These are phyloP conservation scores for Globomyces pollinis-pini DNA, from an alignment of 192 early-diverging fungal species.

Conservation along the genomic window DNA sequence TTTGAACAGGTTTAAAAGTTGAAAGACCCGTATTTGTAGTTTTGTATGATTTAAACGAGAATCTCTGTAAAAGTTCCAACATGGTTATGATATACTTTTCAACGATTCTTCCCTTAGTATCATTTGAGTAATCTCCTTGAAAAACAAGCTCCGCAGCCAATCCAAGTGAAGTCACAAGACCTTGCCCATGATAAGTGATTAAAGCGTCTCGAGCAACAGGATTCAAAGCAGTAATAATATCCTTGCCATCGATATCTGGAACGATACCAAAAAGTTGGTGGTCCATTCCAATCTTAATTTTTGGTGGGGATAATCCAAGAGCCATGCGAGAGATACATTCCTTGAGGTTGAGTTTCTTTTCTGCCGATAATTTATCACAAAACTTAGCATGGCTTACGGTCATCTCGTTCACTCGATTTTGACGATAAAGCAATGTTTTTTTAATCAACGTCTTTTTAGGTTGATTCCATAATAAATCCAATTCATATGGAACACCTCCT, in stretches of 20 bases:
- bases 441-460: neutral
- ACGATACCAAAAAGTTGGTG: constrained; percentile 11
- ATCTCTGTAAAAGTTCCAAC: constrained; percentile 8
- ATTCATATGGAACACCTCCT: constrained; percentile 15
- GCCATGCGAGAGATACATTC: constrained; percentile 13
- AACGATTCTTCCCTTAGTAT: constrained; percentile 5
- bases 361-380: neutral
- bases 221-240: constrained; percentile 9
- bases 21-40: neutral
- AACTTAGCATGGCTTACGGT: constrained; percentile 4
- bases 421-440: constrained; percentile 11
- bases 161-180: neutral
- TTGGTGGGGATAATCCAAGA: neutral
- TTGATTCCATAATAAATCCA: constrained; percentile 14
- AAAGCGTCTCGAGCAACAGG: constrained; percentile 9
- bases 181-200: neutral
- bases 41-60: constrained; percentile 1
- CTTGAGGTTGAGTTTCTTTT: neutral
- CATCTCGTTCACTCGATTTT: constrained; percentile 11
- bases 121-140: constrained; percentile 6
- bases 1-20: neutral
- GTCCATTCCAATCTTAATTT: constrained; percentile 12
- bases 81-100: constrained; percentile 8
- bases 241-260: neutral
- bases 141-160: neutral